Evolutionary conservation across 495 filamentous ascomycete species (phyloP), one percentile per base, ranked within the genome.

Genomic region (Apodospora peruviana): DNA sequence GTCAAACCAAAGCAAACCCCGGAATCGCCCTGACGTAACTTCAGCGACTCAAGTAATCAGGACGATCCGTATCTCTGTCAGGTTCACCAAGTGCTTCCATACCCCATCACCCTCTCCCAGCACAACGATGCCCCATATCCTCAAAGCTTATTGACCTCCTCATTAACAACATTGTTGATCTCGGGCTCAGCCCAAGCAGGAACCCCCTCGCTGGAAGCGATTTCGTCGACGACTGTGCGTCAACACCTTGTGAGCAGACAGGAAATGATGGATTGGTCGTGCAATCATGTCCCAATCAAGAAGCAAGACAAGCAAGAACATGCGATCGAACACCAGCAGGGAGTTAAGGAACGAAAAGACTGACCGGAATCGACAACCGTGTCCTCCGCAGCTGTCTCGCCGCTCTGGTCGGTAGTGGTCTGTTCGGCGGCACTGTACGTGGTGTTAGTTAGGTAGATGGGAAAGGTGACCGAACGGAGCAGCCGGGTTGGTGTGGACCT

Each of bases 61-160:
- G n/a, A n/a, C n/a, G n/a, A n/a, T n/a, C n/a, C n/a, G n/a, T n/a
- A n/a, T n/a, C n/a, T n/a, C n/a, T n/a, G n/a, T n/a, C n/a, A n/a
- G n/a, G n/a, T n/a, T n/a, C n/a, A n/a, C n/a, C n/a, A n/a, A n/a
- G n/a, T n/a, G n/a, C n/a, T n/a, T n/a, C n/a, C n/a, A n/a, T n/a
- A n/a, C n/a, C n/a, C n/a, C n/a, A n/a, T n/a, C n/a, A n/a, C n/a
- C n/a, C n/a, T n/a, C n/a, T n/a, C n/a, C n/a, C n/a, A n/a, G n/a
- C n/a, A n/a, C n/a, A n/a, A n/a, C n/a, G n/a, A n/a, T n/a, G n/a
- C n/a, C n/a, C n/a, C n/a, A n/a, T n/a, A n/a, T n/a, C n/a, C n/a
- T n/a, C n/a, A 64, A 20, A 60, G 41, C 43, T 62, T 67, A 47
- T 67, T 65, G 25, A 67, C 36, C 51, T 59, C 64, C 11, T 65